Evolutionary conservation across 768 basidiomycete species (phyloP), one percentile per base, ranked within the genome.

Genomic region (Hypholoma sublateritium): DNA sequence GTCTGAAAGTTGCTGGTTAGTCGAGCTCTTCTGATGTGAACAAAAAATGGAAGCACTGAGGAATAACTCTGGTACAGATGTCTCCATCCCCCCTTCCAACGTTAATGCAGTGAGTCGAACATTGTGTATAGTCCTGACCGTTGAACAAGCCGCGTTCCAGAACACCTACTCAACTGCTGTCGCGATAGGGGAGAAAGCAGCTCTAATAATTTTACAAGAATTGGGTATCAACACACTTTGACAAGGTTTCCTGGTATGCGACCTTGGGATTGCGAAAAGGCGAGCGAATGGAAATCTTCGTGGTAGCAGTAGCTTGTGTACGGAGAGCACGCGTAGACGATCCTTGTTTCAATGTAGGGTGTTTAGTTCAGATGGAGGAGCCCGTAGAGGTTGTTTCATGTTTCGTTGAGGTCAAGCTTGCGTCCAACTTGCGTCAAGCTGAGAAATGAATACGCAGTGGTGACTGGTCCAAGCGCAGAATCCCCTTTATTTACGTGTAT

Each of bases 111-210:
- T 50, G 17, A 13, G 35, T 60, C 59, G 19, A 65, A 58, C 50
- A 69, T 67, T 22, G 53, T 58, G 2, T 66, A 63, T 21, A 57
- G 51, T 4, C 70, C 70, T 56, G 68, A 71, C 19, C 62, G 62
- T 17, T 53, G 59, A 32, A n/a, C 24, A 21, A 16, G 14, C 17
- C 16, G 17, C 22, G 19, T 19, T n/a, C 2, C 28, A 37, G 34
- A 73, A 74, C 49, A 75, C 72, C 1, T 75, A 74, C 47, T 71
- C 66, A 43, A 66, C 71, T 1, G 70, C 71, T 5, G 55, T 75
- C 28, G 68, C 68, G 0, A 67, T 85, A 9, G 82, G 81, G 1
- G 83, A 85, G 68, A 84, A 84, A 67, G 84, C 81, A 0, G 81
- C 81, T 0, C 35, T 72, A 12, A 73, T 84, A 21, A 78, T 85